Percentiles rank a stretch among this genome's conserved stretches.
Evolutionary conservation across 1,284 basidiomycete genomes (phyloP).

Genomic region (Ustilago shanxiensis): DNA sequence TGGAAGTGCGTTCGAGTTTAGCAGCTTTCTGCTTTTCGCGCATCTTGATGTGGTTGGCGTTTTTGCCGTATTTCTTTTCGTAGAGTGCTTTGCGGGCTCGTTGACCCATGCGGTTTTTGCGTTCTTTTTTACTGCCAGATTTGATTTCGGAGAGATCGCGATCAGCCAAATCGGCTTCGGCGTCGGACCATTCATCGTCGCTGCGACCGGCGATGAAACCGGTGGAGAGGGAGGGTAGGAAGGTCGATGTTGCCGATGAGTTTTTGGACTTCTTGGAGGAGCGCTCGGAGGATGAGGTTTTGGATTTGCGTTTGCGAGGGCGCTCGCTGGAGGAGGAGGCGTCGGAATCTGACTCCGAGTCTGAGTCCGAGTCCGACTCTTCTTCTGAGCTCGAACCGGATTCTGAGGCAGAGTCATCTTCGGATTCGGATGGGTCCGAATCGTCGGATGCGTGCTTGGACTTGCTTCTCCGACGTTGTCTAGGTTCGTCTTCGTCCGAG

Average conservation of each 20-base stretch:
- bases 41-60: conserved; percentile 83
- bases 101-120: conserved; percentile 92
- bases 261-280: conserved; percentile 16
- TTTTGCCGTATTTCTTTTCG: conserved; percentile 94
- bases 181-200: conserved; percentile 79
- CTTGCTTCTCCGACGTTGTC: background rate
- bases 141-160: conserved; percentile 71
- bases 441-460: background rate
- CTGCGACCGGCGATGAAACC: conserved; percentile 83
- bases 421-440: conserved; percentile 54
- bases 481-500: conserved; percentile 6
- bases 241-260: conserved; percentile 76
- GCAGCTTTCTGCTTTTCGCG: conserved; percentile 38
- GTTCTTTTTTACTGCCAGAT: conserved; percentile 63
- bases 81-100: conserved; percentile 93
- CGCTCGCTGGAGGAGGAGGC: conserved; percentile 12
- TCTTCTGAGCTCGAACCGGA: conserved; percentile 21
- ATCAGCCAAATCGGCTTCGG: conserved; percentile 76
- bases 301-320: conserved; percentile 25
- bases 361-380: conserved; percentile 58
- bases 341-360: conserved; percentile 14
- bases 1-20: conserved; percentile 11
- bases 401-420: conserved; percentile 51
- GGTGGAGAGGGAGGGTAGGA: conserved; percentile 86
- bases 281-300: conserved; percentile 1